A percentile compares a stretch with the other conserved stretches of the same genome.
Evolutionary conservation across 345 rosid species (phyloP).

Genomic region (Eutrema yunnanense): DNA sequence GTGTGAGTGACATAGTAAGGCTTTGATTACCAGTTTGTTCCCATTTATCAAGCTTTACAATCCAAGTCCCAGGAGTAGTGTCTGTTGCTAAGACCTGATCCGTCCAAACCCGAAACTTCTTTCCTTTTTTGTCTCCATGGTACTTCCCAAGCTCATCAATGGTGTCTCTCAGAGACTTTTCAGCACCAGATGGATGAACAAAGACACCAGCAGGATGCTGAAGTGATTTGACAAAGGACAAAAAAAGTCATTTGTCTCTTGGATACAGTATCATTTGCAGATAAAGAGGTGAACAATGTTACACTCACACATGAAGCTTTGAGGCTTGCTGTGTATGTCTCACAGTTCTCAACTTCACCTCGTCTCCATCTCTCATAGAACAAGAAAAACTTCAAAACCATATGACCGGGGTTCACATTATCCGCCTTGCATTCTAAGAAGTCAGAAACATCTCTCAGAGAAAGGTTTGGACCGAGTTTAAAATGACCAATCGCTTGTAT

Average conservation of each 20-base stretch:
- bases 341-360: conserved; percentile 70
- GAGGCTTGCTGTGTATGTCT: conserved; percentile 47
- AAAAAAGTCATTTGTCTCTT: not conserved
- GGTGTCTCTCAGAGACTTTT: conserved; percentile 52
- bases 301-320: conserved; percentile 68
- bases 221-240: not conserved
- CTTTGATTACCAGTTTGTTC: conserved; percentile 56
- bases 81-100: conserved; percentile 54
- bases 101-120: conserved; percentile 69
- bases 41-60: conserved; percentile 70
- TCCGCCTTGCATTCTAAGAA: conserved; percentile 26
- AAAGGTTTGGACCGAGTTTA: conserved; percentile 66
- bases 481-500: conserved; percentile 88
- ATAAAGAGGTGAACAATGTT: not conserved
- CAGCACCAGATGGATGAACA: conserved; percentile 72
- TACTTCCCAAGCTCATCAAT: conserved; percentile 43
- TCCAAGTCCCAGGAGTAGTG: conserved; percentile 56
- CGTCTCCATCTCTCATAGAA: conserved; percentile 88
- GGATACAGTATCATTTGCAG: not conserved
- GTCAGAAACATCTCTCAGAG: conserved; percentile 71
- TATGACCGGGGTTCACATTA: conserved; percentile 39
- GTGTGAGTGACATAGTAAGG: not conserved
- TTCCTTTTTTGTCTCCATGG: conserved; percentile 70
- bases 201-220: conserved; percentile 56
- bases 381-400: conserved; percentile 63